Evolutionary conservation across 2,329 filamentous ascomycete genomes (phyloP), one percentile per base, ranked within the genome.

Genomic region (Coniochaeta sp.): DNA sequence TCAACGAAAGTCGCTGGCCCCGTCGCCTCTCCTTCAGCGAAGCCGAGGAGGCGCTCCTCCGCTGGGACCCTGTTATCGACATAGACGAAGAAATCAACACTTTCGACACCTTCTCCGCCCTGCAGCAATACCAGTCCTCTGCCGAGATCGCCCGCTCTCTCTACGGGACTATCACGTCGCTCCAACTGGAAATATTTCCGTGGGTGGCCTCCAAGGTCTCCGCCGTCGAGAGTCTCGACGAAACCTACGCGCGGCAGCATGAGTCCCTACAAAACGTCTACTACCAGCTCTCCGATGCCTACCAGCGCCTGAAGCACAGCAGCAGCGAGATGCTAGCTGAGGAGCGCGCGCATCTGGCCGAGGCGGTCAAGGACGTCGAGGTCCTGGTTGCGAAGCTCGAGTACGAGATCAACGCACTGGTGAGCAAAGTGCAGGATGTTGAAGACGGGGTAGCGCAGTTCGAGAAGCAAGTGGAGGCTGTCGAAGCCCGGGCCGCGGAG

Each of bases 391-490:
- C 91, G 22, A 93, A 93, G 73, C 79, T 98, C 59, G 93, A 98
- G 68, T 98, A 98, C 73, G 93, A 97, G 77, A 88, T 97, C 62
- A 85, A 89, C 62, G 86, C 87, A 17, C 77, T 98, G n/a, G 81
- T 86, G 56, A 86, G 87, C 55, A 91, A 91, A 67, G 88, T 96
- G 10, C 83, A 90, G 67, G 93, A 98, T 69, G 89, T 96, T 9
- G 92, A 96, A 69, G 89, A 91, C 62, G 90, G 89, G 1, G 85
- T 96, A 0, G 77, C 76, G 12, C 89, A 92, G 62, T 96, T 96
- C 72, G 90, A 93, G 72, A 81, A 84, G 56, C 89, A 93, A 71
- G 89, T 95, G 1, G 77, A 82, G 54, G 87, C 90, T 59, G 81
- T 91, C 56, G 90, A 89, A 77, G 79, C 73, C 44, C 77, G 85